Evolutionary conservation across 805 yeast species (phyloP), one percentile per base, ranked within the genome.

Genomic region (Hanseniaspora meyeri): DNA sequence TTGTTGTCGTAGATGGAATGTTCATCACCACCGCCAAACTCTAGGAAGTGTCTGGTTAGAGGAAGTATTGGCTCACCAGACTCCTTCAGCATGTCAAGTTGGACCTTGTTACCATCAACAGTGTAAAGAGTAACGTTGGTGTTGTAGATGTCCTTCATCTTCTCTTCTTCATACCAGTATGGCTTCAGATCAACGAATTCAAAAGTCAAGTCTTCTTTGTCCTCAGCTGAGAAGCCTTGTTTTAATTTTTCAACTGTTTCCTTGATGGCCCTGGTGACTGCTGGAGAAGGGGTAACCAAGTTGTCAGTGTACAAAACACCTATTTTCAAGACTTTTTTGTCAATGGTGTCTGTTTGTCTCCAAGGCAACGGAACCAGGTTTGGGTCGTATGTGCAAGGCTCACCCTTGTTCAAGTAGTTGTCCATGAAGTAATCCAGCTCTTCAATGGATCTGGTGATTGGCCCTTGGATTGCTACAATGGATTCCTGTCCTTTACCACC

Each of bases 351-450:
- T 72, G 56, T 57, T 37, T 54, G 52, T 49, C 64, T 63, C 77
- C 77, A 74, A n/a, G 76, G 74, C 40, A 73, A 59, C 11, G 73
- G 71, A 9, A 67, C 59, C 36, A 62, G 58, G 5, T 49, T 38
- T 12, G 68, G 68, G 62, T 79, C 83, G 14, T 60, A 62, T 31
- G 70, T 69, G 85, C 87, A 82, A 12, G 88, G 88, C 60, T 78
- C 72, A 59, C 87, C 88, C 36, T 72, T 71, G 63, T 81, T 81
- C 61, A 80, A 72, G 65, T 79, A 82, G 17, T 71, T 59, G 57
- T 78, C 74, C 89, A 84, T 83, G 72, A 81, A 81, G 57, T 79
- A 68, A 20, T 83, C 88, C 60, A 84, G 68, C 68, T 85, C 91
- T 4, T 81, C 85, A 49, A 81, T 70, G 4, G 79, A 69, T 62